A percentile compares a stretch with the other conserved stretches of the same genome.
Conservation (phyloP, 768 basidiomycete genomes). For the Lactarius akahatsu region DNA sequence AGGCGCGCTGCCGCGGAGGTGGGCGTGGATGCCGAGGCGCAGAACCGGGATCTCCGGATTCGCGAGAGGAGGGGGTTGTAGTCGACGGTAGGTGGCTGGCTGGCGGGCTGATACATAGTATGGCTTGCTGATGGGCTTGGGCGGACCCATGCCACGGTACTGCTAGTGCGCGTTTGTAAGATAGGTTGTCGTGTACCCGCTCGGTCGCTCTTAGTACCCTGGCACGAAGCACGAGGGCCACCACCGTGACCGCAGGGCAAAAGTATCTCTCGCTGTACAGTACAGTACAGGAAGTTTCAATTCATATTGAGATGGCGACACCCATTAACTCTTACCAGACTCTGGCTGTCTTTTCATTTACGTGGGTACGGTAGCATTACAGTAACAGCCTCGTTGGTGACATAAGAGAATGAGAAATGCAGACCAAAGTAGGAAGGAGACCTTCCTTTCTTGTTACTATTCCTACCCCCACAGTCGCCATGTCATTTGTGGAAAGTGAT, state of each 20-base stretch:
- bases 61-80: conserved; percentile 19
- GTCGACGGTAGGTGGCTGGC: background rate
- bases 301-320: background rate
- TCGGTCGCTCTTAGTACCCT: background rate
- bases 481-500: conserved; percentile 88
- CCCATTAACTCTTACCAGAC: background rate
- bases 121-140: too few relatives aligned
- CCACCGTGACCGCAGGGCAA: too few relatives aligned
- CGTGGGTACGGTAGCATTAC: background rate
- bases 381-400: background rate
- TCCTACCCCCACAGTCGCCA: conserved; percentile 32
- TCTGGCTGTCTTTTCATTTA: background rate
- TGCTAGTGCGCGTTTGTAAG: too few relatives aligned
- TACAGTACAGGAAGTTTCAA: too few relatives aligned
- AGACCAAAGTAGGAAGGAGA: conserved; percentile 17
- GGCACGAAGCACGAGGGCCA: too few relatives aligned
- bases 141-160: too few relatives aligned
- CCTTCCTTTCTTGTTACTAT: conserved; percentile 22
- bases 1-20: conserved; percentile 41
- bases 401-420: background rate
- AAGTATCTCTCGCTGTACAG: too few relatives aligned
- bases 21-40: conserved; percentile 5
- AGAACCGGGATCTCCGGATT: conserved; percentile 31
- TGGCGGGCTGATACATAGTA: background rate
- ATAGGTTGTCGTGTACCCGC: too few relatives aligned